A percentile compares a stretch with the other conserved stretches of the same genome.
Conservation (phyloP, 2,329 filamentous ascomycete species). For the Rugonectria rugulosa region DNA sequence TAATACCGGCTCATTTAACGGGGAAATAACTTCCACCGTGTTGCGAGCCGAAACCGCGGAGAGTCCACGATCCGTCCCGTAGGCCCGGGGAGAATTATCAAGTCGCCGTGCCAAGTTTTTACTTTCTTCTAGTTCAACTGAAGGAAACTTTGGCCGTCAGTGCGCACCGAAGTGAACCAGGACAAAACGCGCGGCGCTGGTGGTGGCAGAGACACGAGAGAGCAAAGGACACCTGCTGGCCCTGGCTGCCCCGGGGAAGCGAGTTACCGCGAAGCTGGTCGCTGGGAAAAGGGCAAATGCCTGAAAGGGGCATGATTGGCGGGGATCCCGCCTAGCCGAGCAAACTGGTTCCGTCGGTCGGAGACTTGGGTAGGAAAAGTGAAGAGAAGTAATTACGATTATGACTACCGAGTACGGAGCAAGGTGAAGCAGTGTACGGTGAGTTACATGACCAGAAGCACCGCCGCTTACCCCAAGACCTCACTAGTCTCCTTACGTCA, state of each 20-base stretch:
- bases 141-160: conserved; percentile 6
- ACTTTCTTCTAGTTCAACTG: conserved; percentile 6
- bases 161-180: conserved; percentile 4
- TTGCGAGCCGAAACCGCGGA: conserved; percentile 7
- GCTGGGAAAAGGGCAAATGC: background rate
- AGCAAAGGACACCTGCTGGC: conserved; percentile 22
- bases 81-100: conserved; percentile 9
- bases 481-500: too few species aligned
- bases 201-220: background rate
- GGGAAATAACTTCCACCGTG: conserved; percentile 1
- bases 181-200: background rate
- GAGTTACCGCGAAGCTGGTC: background rate
- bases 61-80: conserved; percentile 21
- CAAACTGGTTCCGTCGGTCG: conserved; percentile 8
- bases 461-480: too few species aligned
- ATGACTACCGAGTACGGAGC: too few species aligned
- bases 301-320: conserved; percentile 1
- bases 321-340: conserved; percentile 2
- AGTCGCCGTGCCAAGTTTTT: conserved; percentile 14
- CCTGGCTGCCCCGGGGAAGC: conserved; percentile 13
- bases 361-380: background rate
- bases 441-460: too few species aligned
- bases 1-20: background rate
- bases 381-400: background rate
- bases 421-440: background rate